Base-by-base conservation (phyloP, 768 basidiomycete species). In the Mycena venus region DNA sequence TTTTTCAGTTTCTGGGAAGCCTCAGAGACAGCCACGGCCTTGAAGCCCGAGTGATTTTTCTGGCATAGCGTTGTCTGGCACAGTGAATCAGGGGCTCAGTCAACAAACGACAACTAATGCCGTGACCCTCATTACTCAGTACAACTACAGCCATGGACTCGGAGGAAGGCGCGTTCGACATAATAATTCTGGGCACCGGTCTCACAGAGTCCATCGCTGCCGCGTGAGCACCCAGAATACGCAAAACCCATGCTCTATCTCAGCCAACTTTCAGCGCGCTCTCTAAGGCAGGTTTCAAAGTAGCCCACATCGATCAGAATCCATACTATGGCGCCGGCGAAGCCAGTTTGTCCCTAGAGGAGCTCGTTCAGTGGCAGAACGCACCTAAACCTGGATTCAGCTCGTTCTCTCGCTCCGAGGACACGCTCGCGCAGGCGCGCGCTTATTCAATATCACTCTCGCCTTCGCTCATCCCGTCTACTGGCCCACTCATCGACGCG, bases 271-370 rank as follows among this genome's bases (percentile, higher is more conserved):
- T 27, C 83, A 99, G 97, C 49, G 93, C 97, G 0, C 90, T 99
- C 53, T 92, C 97, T 0, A 97, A 96, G 83, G 91, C 95, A 60
- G 96, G 96, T 53, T 92, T 94, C 83, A 94, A 90, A 73, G 92
- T 99, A 31, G 95, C 95, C 0, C 98, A 99, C 77, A 84, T 99
- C 74, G 98, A 99, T 81, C 83, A 87, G 21, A 95, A 97, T 76
- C 81, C 90, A 0, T 95, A 96, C 82, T 99, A 99, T 78, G 98
- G 97, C 55, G 93, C 88, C 17, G 86, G 92, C 58, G 91, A 96
- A 81, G 96, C 97, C 0, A 94, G 92, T 29, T 82, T 99, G 31
- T 92, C 94, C 0, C 85, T 97, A 1, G 91, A 95, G 68, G 98
- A 99, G 80, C 87, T 98, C 21, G 79, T 90, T 2, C 79, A 87